A percentile compares a stretch with the other conserved stretches of the same genome.
phyloP scores from a whole-genome alignment of 208 protist species.

The Crithidia bombi region DNA sequence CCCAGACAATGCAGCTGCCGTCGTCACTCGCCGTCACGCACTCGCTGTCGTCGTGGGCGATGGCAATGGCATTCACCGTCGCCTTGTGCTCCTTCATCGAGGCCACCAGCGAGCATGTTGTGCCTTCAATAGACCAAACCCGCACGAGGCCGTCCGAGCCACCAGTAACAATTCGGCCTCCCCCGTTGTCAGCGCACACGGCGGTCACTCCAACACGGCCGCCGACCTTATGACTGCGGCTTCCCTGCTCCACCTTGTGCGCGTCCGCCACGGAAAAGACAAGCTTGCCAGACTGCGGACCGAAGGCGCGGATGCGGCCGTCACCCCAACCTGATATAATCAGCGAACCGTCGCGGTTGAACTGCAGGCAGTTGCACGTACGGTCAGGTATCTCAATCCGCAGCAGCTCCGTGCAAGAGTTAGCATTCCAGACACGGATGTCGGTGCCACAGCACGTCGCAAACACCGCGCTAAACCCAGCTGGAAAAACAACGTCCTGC shows the following conservation, averaged over 20 bases:
- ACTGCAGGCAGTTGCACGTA: slow-evolving; percentile 93
- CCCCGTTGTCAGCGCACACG: slow-evolving; percentile 76
- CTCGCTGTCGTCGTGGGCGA: slow-evolving; percentile 91
- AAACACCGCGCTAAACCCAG: slow-evolving; percentile 94
- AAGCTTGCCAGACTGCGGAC: slow-evolving; percentile 94
- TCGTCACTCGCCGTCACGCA: slow-evolving; percentile 94
- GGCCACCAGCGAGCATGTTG: slow-evolving; percentile 86
- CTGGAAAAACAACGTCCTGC: slow-evolving; percentile 94
- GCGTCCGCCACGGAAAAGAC: slow-evolving; percentile 97
- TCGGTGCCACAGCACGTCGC: slow-evolving; percentile 93
- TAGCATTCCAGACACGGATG: slow-evolving; percentile 96
- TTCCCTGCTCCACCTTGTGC: slow-evolving; percentile 88
- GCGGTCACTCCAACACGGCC: slow-evolving; percentile 89
- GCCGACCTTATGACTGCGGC: slow-evolving; percentile 49
- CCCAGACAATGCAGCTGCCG: slow-evolving; percentile 97
- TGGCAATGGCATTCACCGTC: slow-evolving; percentile 85
- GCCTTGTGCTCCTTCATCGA: slow-evolving; percentile 97
- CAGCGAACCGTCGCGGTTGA: slow-evolving; percentile 91
- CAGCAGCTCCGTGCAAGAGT: slow-evolving; percentile 91
- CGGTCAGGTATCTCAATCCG: slow-evolving; percentile 94
- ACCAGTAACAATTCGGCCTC: slow-evolving; percentile 84
- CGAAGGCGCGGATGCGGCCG: slow-evolving; percentile 95
- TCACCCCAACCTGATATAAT: slow-evolving; percentile 96
- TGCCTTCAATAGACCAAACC: slow-evolving; percentile 81
- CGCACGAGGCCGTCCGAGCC: slow-evolving; percentile 94